Evolutionary conservation across 768 basidiomycete species (phyloP).

Genomic region (Clitopilus hobsonii): DNA sequence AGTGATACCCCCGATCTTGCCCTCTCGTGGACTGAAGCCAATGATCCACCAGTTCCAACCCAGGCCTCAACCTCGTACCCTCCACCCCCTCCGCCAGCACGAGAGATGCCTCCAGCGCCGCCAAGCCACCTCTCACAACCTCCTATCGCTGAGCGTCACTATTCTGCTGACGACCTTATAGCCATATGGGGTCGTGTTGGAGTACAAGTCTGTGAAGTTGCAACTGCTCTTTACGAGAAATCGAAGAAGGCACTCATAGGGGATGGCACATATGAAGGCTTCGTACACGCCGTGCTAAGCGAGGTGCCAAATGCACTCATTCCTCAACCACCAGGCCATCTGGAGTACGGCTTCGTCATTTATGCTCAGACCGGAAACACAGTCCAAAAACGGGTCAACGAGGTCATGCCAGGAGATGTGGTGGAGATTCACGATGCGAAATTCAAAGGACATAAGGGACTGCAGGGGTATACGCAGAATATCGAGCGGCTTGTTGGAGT

Average conservation of each 20-base stretch:
- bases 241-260: constrained; percentile 78
- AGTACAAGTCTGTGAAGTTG: constrained; percentile 66
- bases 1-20: constrained; percentile 44
- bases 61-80: too few species aligned
- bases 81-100: constrained; percentile 14
- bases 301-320: constrained; percentile 61
- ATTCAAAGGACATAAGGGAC: constrained; percentile 74
- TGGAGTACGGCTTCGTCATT: constrained; percentile 63
- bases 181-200: constrained; percentile 72
- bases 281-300: constrained; percentile 61
- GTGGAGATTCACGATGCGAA: constrained; percentile 70
- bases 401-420: constrained; percentile 86
- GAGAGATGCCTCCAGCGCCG: constrained; percentile 10
- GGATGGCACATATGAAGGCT: constrained; percentile 81
- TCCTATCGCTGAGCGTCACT: constrained; percentile 26
- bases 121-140: constrained; percentile 7
- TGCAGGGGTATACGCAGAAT: constrained; percentile 67
- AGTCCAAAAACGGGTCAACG: constrained; percentile 71
- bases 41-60: constrained; percentile 1
- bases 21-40: constrained; percentile 50
- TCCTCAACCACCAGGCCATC: constrained; percentile 22
- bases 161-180: constrained; percentile 64
- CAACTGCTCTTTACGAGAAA: constrained; percentile 62
- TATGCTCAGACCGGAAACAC: constrained; percentile 64
- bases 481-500: constrained; percentile 67